These are phyloP conservation scores for Thraustochytrium sp. DNA, from an alignment of 352 stramenopile species.

Conservation along the genomic window DNA sequence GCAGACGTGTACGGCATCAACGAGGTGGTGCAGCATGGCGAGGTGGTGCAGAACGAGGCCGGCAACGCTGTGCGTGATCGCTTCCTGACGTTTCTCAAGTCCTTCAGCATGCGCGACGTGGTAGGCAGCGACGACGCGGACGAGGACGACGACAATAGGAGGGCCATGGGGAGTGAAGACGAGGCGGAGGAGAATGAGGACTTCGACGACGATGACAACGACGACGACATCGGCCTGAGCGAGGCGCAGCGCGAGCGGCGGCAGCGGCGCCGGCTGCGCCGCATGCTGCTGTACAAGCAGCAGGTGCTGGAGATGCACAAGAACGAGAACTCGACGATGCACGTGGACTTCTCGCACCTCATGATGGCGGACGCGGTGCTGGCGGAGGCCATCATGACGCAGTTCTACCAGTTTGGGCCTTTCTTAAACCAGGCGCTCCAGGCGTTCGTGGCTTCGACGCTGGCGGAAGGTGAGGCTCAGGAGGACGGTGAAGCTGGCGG, in stretches of 20 bases:
- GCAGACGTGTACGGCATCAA: conserved; percentile 12
- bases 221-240: neutral
- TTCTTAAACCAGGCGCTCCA: conserved; percentile 55
- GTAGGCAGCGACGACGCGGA: neutral
- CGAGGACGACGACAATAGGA: neutral
- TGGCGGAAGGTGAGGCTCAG: conserved; percentile 42
- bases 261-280: neutral
- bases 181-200: neutral
- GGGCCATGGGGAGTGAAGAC: no score
- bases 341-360: conserved; percentile 50
- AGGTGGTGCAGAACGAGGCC: conserved; percentile 1
- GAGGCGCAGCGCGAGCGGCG: neutral
- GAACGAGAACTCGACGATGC: conserved; percentile 45
- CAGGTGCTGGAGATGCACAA: conserved; percentile 44
- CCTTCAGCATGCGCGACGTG: conserved; percentile 33
- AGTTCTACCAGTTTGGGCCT: conserved; percentile 53
- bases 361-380: conserved; percentile 38
- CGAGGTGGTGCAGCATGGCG: neutral
- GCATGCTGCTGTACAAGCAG: conserved; percentile 33
- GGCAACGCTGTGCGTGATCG: conserved; percentile 15
- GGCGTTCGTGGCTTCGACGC: conserved; percentile 55
- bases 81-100: conserved; percentile 48
- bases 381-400: conserved; percentile 19
- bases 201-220: neutral
- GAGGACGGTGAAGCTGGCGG: neutral